A percentile compares a stretch with the other conserved stretches of the same genome.
These are phyloP conservation scores for Sodiomyces alkalinus DNA, from an alignment of 2,329 filamentous ascomycete genomes.

Conservation along the genomic window DNA sequence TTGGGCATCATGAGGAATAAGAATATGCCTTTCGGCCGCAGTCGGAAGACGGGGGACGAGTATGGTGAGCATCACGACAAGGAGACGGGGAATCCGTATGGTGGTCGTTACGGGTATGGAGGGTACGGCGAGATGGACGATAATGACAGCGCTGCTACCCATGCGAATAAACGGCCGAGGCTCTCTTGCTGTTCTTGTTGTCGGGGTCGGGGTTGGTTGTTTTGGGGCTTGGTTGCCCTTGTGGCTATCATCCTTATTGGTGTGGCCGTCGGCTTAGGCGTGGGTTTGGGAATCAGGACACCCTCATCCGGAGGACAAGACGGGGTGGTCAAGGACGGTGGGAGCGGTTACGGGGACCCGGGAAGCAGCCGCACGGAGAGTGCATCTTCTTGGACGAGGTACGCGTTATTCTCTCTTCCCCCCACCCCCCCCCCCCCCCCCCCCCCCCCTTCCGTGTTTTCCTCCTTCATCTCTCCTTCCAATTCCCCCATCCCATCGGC, in stretches of 20 bases:
- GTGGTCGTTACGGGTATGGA: too few species aligned
- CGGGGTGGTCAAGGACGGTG: conserved; percentile 5
- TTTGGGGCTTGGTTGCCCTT: conserved; percentile 19
- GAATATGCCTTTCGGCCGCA: too few species aligned
- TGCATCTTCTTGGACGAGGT: too few species aligned
- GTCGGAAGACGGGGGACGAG: too few species aligned
- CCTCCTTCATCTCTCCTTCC: too few species aligned
- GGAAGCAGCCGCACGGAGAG: background rate
- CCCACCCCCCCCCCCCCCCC: too few species aligned
- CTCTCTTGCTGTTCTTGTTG: background rate
- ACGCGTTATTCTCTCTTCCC: too few species aligned
- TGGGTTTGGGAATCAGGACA: conserved; percentile 17
- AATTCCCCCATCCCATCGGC: too few species aligned
- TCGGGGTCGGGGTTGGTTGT: conserved; percentile 12
- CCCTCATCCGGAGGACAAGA: conserved; percentile 2
- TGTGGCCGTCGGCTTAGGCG: conserved; percentile 24
- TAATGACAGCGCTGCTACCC: conserved; percentile 4
- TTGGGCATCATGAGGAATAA: background rate
- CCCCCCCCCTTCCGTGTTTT: too few species aligned
- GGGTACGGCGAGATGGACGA: too few species aligned
- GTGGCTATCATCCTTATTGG: conserved; percentile 18
- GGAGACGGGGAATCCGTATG: too few species aligned
- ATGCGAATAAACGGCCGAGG: background rate
- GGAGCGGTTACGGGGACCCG: background rate
- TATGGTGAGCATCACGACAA: too few species aligned